These are phyloP conservation scores for Pichia sp. DNA, from an alignment of 1,139 yeast species.

Conservation along the genomic window DNA sequence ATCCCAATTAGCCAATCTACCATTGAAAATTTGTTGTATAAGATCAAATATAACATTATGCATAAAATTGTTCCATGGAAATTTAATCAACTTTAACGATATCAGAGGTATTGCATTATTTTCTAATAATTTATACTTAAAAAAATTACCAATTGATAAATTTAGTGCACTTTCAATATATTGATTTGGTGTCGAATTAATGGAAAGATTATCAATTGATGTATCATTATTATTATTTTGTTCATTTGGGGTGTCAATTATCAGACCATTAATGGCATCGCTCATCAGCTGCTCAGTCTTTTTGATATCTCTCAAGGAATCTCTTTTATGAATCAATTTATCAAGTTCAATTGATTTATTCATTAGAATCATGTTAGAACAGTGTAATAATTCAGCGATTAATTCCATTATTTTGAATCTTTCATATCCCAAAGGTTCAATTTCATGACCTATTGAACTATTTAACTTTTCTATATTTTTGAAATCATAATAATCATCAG, in stretches of 20 bases:
- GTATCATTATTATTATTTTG: slow-evolving; percentile 14
- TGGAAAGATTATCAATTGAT: neutral
- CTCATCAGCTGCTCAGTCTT: slow-evolving; percentile 27
- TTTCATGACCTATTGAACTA: slow-evolving; percentile 38
- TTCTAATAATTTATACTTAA: slow-evolving; percentile 38
- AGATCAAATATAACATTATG: slow-evolving; percentile 98
- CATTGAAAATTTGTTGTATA: slow-evolving; percentile 92
- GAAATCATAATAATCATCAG: slow-evolving; percentile 24
- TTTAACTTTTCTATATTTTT: slow-evolving; percentile 14
- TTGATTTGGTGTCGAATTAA: neutral
- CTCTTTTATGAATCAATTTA: slow-evolving; percentile 26
- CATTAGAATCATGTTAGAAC: slow-evolving; percentile 90
- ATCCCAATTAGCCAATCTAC: slow-evolving; percentile 36
- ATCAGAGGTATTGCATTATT: slow-evolving; percentile 26
- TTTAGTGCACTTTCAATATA: slow-evolving; percentile 23
- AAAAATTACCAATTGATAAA: slow-evolving; percentile 41
- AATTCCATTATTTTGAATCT: slow-evolving; percentile 90
- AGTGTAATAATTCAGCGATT: slow-evolving; percentile 89
- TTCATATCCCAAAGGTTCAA: slow-evolving; percentile 91
- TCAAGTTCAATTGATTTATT: slow-evolving; percentile 38
- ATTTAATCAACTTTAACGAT: slow-evolving; percentile 32
- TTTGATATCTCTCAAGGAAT: slow-evolving; percentile 25
- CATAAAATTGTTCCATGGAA: slow-evolving; percentile 97
- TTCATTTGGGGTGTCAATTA: slow-evolving; percentile 13
- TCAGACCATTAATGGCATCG: slow-evolving; percentile 30